Evolutionary conservation across 2,329 filamentous ascomycete genomes (phyloP).

Genomic region (Epichloe sibirici): DNA sequence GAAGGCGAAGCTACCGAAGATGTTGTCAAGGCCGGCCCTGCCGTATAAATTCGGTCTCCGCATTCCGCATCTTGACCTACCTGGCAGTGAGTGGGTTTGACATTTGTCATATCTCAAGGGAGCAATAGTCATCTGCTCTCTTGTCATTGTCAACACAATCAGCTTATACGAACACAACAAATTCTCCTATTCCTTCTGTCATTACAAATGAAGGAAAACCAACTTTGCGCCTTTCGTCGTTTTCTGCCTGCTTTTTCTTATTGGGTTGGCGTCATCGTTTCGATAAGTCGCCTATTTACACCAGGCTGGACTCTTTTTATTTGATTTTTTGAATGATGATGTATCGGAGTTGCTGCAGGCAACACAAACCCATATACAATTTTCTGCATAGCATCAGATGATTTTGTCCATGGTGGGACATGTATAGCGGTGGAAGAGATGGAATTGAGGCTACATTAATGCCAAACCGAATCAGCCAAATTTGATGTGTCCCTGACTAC

Average conservation of each 20-base stretch:
- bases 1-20: constrained; percentile 69
- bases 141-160: neutral
- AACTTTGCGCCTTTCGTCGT: neutral
- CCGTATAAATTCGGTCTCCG: constrained; percentile 15
- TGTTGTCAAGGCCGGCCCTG: constrained; percentile 56
- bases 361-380: neutral
- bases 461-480: neutral
- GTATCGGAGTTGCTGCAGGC: neutral
- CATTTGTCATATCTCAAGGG: too few relatives aligned
- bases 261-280: neutral
- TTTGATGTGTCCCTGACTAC: neutral
- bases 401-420: neutral
- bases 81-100: neutral
- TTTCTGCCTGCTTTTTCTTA: neutral
- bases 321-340: neutral
- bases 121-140: neutral
- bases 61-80: neutral
- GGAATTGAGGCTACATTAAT: neutral
- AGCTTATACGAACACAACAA: neutral
- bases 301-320: neutral
- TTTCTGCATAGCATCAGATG: neutral
- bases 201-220: neutral
- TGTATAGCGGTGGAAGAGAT: neutral
- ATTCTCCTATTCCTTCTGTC: neutral
- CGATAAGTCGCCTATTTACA: neutral